phyloP scores from a whole-genome alignment of 176 grass and related monocot genomes.

The Zizania latifolia region DNA sequence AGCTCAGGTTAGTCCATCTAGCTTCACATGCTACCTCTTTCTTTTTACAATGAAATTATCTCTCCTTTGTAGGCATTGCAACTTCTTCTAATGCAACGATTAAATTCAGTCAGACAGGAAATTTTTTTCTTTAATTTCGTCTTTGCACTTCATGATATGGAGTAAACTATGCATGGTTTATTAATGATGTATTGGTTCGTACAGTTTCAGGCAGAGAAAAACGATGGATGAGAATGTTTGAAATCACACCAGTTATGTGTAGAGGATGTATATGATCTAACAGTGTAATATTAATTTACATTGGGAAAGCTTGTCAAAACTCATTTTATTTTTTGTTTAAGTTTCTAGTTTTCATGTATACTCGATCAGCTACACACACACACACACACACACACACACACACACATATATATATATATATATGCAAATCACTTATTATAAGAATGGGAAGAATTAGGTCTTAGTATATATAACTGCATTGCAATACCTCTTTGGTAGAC shows the following conservation, averaged over 20 bases:
- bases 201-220: not conserved
- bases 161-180: not conserved
- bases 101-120: not conserved
- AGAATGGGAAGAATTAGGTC: too few relatives aligned
- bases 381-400: too few relatives aligned
- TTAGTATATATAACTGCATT: too few relatives aligned
- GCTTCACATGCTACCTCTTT: constrained; percentile 28
- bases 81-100: not conserved
- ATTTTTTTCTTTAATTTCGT: not conserved
- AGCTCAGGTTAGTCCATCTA: constrained; percentile 6
- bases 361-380: too few relatives aligned
- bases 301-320: too few relatives aligned
- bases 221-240: not conserved
- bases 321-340: too few relatives aligned
- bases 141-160: not conserved
- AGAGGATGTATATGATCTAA: not conserved
- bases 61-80: constrained; percentile 5
- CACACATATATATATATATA: too few relatives aligned
- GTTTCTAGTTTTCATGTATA: too few relatives aligned
- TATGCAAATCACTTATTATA: too few relatives aligned
- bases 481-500: too few relatives aligned
- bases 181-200: not conserved
- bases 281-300: too few relatives aligned
- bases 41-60: constrained; percentile 32
- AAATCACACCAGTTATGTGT: not conserved